These are phyloP conservation scores for Hypholoma fasciculare DNA, from an alignment of 768 basidiomycete genomes.

Conservation along the genomic window DNA sequence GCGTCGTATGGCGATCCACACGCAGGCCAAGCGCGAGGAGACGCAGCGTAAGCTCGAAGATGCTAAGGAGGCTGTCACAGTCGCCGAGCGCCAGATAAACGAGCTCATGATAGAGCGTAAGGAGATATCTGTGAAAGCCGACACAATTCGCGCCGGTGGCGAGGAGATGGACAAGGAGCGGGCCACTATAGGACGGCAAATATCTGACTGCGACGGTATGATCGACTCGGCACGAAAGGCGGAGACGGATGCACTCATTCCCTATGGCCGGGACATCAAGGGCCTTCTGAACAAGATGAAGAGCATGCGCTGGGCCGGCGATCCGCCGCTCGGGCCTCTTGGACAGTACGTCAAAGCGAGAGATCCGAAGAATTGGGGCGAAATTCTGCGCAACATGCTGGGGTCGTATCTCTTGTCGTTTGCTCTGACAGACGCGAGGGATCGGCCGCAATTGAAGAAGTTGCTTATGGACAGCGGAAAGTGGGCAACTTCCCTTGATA, in stretches of 20 bases:
- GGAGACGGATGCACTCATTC: conserved; percentile 57
- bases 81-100: conserved; percentile 34
- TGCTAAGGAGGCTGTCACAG: conserved; percentile 38
- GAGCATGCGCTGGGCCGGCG: conserved; percentile 59
- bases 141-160: conserved; percentile 35
- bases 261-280: conserved; percentile 66
- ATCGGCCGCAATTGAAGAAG: conserved; percentile 54
- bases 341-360: conserved; percentile 76
- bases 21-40: conserved; percentile 64
- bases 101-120: conserved; percentile 33
- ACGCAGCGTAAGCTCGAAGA: conserved; percentile 49
- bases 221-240: conserved; percentile 49
- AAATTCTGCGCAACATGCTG: conserved; percentile 64
- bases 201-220: conserved; percentile 48
- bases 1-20: conserved; percentile 51
- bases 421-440: conserved; percentile 70
- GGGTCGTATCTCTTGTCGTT: conserved; percentile 62
- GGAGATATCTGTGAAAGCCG: conserved; percentile 26
- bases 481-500: conserved; percentile 40
- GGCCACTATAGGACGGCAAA: conserved; percentile 34
- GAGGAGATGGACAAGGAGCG: conserved; percentile 30
- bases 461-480: conserved; percentile 61
- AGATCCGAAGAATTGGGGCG: conserved; percentile 64
- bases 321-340: conserved; percentile 74
- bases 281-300: conserved; percentile 53